phyloP scores from a whole-genome alignment of 495 filamentous ascomycete genomes.

The Amniculicola lignicola region DNA sequence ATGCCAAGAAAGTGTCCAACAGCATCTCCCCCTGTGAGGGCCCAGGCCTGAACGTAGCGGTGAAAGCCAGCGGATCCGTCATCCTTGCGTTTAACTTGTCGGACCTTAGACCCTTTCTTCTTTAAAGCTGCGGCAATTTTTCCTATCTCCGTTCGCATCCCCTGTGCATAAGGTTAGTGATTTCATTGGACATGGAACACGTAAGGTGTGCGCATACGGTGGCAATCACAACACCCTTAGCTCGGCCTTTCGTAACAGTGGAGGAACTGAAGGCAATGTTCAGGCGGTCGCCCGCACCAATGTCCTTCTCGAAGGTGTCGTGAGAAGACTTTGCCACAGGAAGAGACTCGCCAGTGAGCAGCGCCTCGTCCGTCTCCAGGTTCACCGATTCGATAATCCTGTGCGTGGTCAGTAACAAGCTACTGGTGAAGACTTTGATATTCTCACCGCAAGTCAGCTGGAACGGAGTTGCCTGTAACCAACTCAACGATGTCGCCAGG shows the following conservation, averaged over 20 bases:
- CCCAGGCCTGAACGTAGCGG: constrained; percentile 64
- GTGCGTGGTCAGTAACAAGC: background rate
- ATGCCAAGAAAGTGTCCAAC: constrained; percentile 54
- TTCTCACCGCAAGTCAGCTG: constrained; percentile 57
- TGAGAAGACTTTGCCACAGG: constrained; percentile 55
- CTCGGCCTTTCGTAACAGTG: constrained; percentile 66
- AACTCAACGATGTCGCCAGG: constrained; percentile 71
- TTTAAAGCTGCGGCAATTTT: constrained; percentile 61
- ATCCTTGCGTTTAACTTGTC: constrained; percentile 38
- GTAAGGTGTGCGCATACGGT: constrained; percentile 40
- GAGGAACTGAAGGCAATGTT: constrained; percentile 71
- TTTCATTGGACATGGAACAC: no score
- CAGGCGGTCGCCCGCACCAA: constrained; percentile 62
- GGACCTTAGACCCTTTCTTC: constrained; percentile 43
- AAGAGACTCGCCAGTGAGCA: constrained; percentile 72
- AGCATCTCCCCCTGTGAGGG: constrained; percentile 60
- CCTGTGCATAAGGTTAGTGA: constrained; percentile 29
- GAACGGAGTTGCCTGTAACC: constrained; percentile 64
- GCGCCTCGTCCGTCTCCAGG: constrained; percentile 67
- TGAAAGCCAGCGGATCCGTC: constrained; percentile 46
- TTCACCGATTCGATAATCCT: constrained; percentile 64
- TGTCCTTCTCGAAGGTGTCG: constrained; percentile 39
- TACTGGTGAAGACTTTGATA: background rate
- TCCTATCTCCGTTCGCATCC: constrained; percentile 69
- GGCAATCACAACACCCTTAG: constrained; percentile 60